Evolutionary conservation across 2,329 filamentous ascomycete genomes (phyloP).

Genomic region (Aspergillus texensis): DNA sequence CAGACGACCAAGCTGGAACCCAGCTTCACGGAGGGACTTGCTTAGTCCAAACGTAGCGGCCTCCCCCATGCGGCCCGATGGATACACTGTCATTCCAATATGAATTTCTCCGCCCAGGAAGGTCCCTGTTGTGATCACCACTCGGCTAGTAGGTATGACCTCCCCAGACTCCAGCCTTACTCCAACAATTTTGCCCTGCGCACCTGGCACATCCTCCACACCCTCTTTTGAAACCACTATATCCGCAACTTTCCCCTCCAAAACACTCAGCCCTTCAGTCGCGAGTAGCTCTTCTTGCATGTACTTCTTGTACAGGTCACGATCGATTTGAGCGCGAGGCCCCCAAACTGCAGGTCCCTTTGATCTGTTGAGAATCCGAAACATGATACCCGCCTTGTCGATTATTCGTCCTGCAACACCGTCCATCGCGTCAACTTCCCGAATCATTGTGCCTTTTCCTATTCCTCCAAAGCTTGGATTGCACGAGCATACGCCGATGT

Average conservation of each 20-base stretch:
- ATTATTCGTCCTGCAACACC: constrained; percentile 85
- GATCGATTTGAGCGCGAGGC: constrained; percentile 92
- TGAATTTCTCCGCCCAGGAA: constrained; percentile 97
- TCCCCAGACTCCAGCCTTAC: constrained; percentile 86
- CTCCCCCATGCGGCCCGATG: constrained; percentile 90
- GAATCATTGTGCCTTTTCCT: constrained; percentile 93
- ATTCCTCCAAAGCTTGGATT: constrained; percentile 99
- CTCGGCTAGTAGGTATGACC: constrained; percentile 74
- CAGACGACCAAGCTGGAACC: constrained; percentile 83
- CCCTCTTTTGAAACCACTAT: constrained; percentile 71
- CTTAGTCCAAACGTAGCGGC: constrained; percentile 90
- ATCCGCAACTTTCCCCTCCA: constrained; percentile 88
- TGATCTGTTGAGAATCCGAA: constrained; percentile 80
- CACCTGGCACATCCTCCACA: constrained; percentile 49
- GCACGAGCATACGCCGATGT: constrained; percentile 93
- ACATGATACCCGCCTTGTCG: constrained; percentile 94
- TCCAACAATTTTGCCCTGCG: constrained; percentile 75
- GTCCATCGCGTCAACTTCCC: constrained; percentile 93
- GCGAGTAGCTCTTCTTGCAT: constrained; percentile 83
- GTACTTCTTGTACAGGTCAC: constrained; percentile 81
- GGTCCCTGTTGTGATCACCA: constrained; percentile 94
- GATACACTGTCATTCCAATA: constrained; percentile 81
- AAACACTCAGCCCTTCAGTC: constrained; percentile 77
- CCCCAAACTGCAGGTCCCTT: constrained; percentile 98
- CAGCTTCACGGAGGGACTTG: constrained; percentile 84